Base-by-base conservation (phyloP, 129 eudicot genomes). In the Solidago caesia region DNA sequence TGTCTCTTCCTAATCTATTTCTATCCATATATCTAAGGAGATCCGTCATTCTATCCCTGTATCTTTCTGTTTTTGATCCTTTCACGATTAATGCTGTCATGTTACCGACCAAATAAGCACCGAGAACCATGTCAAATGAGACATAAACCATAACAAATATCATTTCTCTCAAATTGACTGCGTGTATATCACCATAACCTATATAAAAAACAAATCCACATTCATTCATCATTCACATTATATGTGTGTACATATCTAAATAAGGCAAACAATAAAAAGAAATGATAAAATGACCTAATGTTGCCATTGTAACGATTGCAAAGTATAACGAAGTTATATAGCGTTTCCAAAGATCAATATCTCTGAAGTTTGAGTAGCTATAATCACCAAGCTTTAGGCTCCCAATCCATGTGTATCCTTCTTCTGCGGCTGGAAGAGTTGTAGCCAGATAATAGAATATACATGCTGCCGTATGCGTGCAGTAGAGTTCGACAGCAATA, bases 381-480 rank as follows among this genome's bases (percentile, higher is more conserved):
- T 85, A 83, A 41, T 87, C 96, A 29, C 96, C 92, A 47, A 90
- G 62, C 48, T 74, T 77, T 71, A 90, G 81, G 79, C 88, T 90
- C 53, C 96, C 96, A 53, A 90, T 90, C 92, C 92, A 90, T 49
- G 96, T 90, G 72, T 87, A 90, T 11, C 80, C 87, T 82, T 90
- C 96, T 67, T 83, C 57, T 59, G 82, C 76, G 42, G 73, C 75
- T 62, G 96, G 90, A 12, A 90, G 8, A 64, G 89, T 85, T 33
- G 96, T 90, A 12, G 96, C 96, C 56, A 90, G 73, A 77, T 81
- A 90, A 74, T 90, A 90, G 74, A 90, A 89, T 68, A 89, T 81
- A 67, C 96, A 90, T 15, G 96, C 96, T 44, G 96, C 96, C 46
- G 96, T 90, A 67, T 90, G 96, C 2, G 96, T 89, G 76, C 96